Base-by-base conservation (phyloP, 2,329 filamentous ascomycete species). In the Cordyceps pruinosa region DNA sequence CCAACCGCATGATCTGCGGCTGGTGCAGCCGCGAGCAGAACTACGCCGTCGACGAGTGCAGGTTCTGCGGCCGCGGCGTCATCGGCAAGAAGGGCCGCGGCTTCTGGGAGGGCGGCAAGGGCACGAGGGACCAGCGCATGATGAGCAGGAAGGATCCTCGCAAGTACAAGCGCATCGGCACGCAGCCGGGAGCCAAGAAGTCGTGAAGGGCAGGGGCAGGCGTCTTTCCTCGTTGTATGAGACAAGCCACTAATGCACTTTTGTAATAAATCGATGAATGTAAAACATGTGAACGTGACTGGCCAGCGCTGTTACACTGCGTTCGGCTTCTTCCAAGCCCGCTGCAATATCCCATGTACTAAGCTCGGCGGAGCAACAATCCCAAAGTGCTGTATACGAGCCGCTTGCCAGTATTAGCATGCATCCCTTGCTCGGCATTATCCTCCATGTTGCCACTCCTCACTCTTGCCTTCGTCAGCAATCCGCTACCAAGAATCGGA, bases 61-160 rank as follows among this genome's bases (percentile, higher is more conserved):
- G 76, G 1, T 83, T 89, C 65, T 95, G 90, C 66, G 87, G 86
- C 49, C 76, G 85, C 34, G 81, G 79, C 50, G 80, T 94, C 13
- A 79, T 91, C 53, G 85, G 88, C 0, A 77, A 72, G 61, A 86
- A 83, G 66, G 82, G 82, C 3, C 71, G 68, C 44, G 90, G 90
- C 0, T 95, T 91, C 72, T 95, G 90, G 90, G 90, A 95, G 74
- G 90, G 90, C 12, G 90, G 90, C 1, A 90, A 88, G 69, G 88
- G 88, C 1, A 92, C 88, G n/a, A 76, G 89, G 60, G 87, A 91
- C 67, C 82, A 77, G 69, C 73, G 72, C 32, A 73, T 79, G 65
- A 92, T 92, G 89, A 88, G 84, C 65, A 78, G 85, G 59, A 90
- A 90, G 72, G 87, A 90, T 70, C 85, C 85, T 66, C 79, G 87